Evolutionary conservation across 345 rosid genomes (phyloP).

Genomic region (Populus pruinosa): DNA sequence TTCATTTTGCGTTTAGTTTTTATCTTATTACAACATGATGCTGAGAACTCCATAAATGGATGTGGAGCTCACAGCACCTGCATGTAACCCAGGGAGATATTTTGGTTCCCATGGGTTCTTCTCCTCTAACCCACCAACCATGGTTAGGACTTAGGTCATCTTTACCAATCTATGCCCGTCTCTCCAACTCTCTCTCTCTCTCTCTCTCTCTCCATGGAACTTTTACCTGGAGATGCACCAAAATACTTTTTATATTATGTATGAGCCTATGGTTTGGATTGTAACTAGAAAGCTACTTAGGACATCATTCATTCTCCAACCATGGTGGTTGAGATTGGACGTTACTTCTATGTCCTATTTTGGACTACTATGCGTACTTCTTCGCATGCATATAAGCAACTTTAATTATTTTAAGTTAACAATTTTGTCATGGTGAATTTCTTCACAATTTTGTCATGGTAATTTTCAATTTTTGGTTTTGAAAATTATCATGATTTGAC

Average conservation of each 20-base stretch:
- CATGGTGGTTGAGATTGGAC: slow-evolving; percentile 36
- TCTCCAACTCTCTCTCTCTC: slow-evolving; percentile 12
- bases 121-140: slow-evolving; percentile 63
- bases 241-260: slow-evolving; percentile 26
- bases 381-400: slow-evolving; percentile 9
- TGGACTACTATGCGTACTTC: slow-evolving; percentile 28
- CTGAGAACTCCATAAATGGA: slow-evolving; percentile 57
- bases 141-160: slow-evolving; percentile 86
- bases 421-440: background rate
- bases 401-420: background rate
- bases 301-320: slow-evolving; percentile 30
- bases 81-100: slow-evolving; percentile 80
- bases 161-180: slow-evolving; percentile 17
- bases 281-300: slow-evolving; percentile 31
- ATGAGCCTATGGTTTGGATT: slow-evolving; percentile 41
- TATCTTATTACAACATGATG: slow-evolving; percentile 17
- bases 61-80: slow-evolving; percentile 71
- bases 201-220: slow-evolving; percentile 11
- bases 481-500: background rate
- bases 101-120: slow-evolving; percentile 78
- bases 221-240: slow-evolving; percentile 26
- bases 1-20: slow-evolving; percentile 34
- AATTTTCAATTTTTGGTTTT: background rate
- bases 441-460: background rate
- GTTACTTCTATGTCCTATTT: slow-evolving; percentile 36